A percentile compares a stretch with the other conserved stretches of the same genome.
Evolutionary conservation across 306 rosid genomes (phyloP).

Genomic region (Prunus armeniaca): DNA sequence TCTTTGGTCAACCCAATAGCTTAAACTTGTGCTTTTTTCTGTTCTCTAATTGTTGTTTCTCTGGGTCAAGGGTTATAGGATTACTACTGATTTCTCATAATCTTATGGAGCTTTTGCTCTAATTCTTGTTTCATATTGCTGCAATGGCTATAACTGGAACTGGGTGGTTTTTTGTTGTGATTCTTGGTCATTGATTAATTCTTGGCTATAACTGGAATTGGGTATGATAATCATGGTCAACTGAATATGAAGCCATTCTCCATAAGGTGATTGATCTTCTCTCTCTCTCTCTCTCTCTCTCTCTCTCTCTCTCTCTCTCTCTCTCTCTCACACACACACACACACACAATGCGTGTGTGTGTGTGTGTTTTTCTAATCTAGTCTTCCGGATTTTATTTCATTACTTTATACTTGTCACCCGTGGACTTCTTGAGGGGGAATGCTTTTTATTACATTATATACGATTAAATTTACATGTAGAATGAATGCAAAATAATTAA

Average conservation of each 20-base stretch:
- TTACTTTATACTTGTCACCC: background rate
- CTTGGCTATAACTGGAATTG: too few relatives aligned
- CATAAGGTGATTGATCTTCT: slow-evolving; percentile 32
- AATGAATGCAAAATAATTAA: background rate
- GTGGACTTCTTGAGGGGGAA: too few relatives aligned
- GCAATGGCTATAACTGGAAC: background rate
- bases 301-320: too few relatives aligned
- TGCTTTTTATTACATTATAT: background rate
- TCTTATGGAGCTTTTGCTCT: too few relatives aligned
- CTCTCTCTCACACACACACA: too few relatives aligned
- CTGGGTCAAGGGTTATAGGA: too few relatives aligned
- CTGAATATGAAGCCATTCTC: slow-evolving; percentile 42
- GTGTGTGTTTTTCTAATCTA: background rate
- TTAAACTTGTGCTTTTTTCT: too few relatives aligned
- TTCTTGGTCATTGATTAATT: background rate
- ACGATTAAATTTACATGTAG: background rate
- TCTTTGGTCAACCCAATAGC: too few relatives aligned
- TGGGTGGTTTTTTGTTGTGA: slow-evolving; percentile 20
- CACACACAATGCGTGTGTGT: background rate
- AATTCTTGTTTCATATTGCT: too few relatives aligned
- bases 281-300: background rate
- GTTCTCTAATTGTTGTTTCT: too few relatives aligned
- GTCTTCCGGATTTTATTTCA: background rate
- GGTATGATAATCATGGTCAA: background rate
- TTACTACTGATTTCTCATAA: too few relatives aligned